Evolutionary conservation across 139 green algal genomes (phyloP).

Genomic region (Chlorella sp.): DNA sequence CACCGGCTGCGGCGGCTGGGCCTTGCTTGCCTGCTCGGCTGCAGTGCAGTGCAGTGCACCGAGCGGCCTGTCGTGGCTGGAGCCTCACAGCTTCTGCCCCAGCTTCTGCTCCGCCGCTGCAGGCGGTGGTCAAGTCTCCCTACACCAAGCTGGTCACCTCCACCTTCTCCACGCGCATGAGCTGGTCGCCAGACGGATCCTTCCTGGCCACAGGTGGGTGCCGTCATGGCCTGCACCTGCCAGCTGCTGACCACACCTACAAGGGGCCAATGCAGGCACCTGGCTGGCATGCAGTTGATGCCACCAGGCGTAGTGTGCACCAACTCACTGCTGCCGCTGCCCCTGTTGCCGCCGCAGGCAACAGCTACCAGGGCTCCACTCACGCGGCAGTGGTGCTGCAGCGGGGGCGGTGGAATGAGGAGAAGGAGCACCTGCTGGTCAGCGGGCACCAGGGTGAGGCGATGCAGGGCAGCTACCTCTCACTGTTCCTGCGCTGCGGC

Average conservation of each 20-base stretch:
- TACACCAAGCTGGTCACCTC: conserved; percentile 56
- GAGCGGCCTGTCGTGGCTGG: too few relatives aligned
- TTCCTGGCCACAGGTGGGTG: conserved; percentile 59
- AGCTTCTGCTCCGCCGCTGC: too few relatives aligned
- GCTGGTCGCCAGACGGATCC: conserved; percentile 81
- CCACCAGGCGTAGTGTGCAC: not conserved
- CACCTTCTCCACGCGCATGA: conserved; percentile 60
- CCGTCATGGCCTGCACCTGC: too few relatives aligned
- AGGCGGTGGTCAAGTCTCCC: conserved; percentile 49
- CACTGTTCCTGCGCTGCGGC: too few relatives aligned
- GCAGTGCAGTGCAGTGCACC: too few relatives aligned
- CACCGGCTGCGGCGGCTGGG: too few relatives aligned
- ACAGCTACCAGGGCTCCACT: conserved; percentile 66
- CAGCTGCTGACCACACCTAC: too few relatives aligned
- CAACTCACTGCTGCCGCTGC: not conserved
- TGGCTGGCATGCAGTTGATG: too few relatives aligned
- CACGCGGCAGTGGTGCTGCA: conserved; percentile 71
- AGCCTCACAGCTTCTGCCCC: too few relatives aligned
- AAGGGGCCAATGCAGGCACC: too few relatives aligned
- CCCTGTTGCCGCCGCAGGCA: conserved; percentile 29
- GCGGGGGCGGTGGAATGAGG: conserved; percentile 51
- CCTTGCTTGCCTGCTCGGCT: too few relatives aligned
- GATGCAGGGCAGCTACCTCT: too few relatives aligned
- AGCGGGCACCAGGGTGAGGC: conserved; percentile 45
- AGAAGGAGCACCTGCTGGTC: conserved; percentile 45